Base-by-base conservation (phyloP, 306 rosid genomes). In the cucumber (Cucumis sativus) region DNA sequence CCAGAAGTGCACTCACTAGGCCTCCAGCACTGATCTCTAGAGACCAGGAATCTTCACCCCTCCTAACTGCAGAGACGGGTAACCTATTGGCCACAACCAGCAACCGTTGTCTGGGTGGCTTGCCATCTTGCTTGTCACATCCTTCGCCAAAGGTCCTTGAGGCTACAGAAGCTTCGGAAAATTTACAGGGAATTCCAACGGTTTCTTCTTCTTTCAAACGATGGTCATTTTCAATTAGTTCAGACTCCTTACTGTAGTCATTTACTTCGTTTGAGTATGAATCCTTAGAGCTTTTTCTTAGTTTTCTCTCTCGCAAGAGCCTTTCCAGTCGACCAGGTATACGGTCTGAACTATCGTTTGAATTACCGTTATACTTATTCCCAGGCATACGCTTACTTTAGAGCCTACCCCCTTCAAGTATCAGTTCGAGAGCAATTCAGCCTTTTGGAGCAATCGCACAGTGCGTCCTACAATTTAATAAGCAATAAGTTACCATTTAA, bases 31-130 rank as follows among this genome's bases (percentile, higher is more conserved):
- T 92, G 20, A 92, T 83, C 78, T 92, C 98, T 84, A 92, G 77
- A 77, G 94, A 88, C 98, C 98, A 92, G 11, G 88, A 85, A 75
- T 90, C 96, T 85, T 88, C 96, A 54, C 98, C 89, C 84, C 84
- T 86, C 84, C 98, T 85, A 47, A 92, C 83, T 51, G 98, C 98
- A 20, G 96, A 89, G 69, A 92, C 98, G 4, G 98, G 98, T 71
- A 92, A 80, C 86, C 98, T 87, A 78, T 92, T 92, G 52, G 98
- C 98, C 83, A 92, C 98, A 72, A 92, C 98, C 91, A 92, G 85
- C 58, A 95, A 89, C 55, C 98, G 77, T 51, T 95, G 98, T 40
- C 83, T 87, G 11, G 49, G 76, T 47, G 88, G 79, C 78, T 45
- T 89, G 49, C 74, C 82, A 5, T 90, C 90, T 51, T 59, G 84